phyloP scores from a whole-genome alignment of 129 eudicot genomes.

The Calendula officinalis region DNA sequence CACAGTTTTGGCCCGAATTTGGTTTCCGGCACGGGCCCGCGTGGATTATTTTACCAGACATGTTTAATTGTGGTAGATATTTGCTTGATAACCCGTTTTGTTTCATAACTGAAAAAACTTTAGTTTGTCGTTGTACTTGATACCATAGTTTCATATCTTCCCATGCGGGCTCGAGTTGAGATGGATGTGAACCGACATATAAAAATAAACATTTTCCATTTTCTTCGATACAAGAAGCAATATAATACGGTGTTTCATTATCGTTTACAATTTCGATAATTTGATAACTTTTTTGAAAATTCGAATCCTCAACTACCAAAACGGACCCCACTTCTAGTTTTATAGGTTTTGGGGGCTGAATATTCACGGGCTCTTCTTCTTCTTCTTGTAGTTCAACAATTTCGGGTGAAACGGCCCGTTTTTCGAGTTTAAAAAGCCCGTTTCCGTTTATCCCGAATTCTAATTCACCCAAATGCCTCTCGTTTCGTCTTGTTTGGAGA shows the following conservation, averaged over 20 bases:
- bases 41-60: conserved; percentile 79
- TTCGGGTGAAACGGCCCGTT: conserved; percentile 73
- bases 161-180: conserved; percentile 94
- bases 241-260: conserved; percentile 55
- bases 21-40: conserved; percentile 68
- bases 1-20: conserved; percentile 62
- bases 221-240: conserved; percentile 63
- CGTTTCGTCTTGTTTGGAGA: conserved; percentile 76
- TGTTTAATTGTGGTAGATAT: conserved; percentile 63
- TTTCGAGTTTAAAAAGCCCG: conserved; percentile 62
- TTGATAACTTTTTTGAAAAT: conserved; percentile 58
- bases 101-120: conserved; percentile 77
- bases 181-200: conserved; percentile 88
- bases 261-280: conserved; percentile 54
- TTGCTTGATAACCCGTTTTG: conserved; percentile 85
- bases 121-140: conserved; percentile 97
- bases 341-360: conserved; percentile 47
- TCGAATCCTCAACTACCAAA: conserved; percentile 74
- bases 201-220: conserved; percentile 55
- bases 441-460: conserved; percentile 64
- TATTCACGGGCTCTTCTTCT: conserved; percentile 49
- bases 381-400: conserved; percentile 93
- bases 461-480: conserved; percentile 68
- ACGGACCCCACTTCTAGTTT: conserved; percentile 76
- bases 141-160: conserved; percentile 96